These are phyloP conservation scores for Coprinopsis marcescibilis DNA, from an alignment of 768 basidiomycete species.

Conservation along the genomic window DNA sequence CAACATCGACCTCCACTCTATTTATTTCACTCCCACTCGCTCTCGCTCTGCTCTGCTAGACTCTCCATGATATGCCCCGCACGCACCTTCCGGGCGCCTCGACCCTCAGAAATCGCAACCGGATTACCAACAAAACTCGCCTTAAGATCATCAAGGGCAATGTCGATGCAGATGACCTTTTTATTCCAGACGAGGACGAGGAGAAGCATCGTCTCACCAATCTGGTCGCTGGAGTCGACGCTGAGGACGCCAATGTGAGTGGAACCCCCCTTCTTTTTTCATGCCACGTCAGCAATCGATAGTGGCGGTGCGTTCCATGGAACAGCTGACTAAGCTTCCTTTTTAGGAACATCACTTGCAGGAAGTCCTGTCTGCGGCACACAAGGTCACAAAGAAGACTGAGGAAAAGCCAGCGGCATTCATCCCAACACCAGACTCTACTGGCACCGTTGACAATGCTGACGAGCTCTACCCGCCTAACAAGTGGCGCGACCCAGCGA, in stretches of 20 bases:
- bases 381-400: constrained; percentile 26
- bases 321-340: constrained; percentile 38
- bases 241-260: constrained; percentile 91
- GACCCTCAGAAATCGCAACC: constrained; percentile 80
- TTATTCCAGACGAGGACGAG: constrained; percentile 84
- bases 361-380: constrained; percentile 42
- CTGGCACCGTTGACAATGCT: constrained; percentile 74
- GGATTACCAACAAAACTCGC: constrained; percentile 89
- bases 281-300: constrained; percentile 35
- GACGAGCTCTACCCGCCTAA: constrained; percentile 64
- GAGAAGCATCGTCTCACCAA: constrained; percentile 73
- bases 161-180: constrained; percentile 73
- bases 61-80: constrained; percentile 85
- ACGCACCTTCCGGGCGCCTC: constrained; percentile 72
- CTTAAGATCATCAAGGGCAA: constrained; percentile 79
- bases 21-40: constrained; percentile 31
- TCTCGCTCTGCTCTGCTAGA: constrained; percentile 27
- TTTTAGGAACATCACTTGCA: constrained; percentile 52
- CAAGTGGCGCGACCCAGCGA: constrained; percentile 70
- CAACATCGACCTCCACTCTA: constrained; percentile 26
- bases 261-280: constrained; percentile 25
- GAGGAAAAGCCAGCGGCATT: constrained; percentile 47
- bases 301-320: constrained; percentile 49
- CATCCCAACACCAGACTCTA: constrained; percentile 93
- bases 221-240: constrained; percentile 81